Evolutionary conservation across 2,329 filamentous ascomycete genomes (phyloP), one percentile per base, ranked within the genome.

Genomic region (Grosmannia serpens): DNA sequence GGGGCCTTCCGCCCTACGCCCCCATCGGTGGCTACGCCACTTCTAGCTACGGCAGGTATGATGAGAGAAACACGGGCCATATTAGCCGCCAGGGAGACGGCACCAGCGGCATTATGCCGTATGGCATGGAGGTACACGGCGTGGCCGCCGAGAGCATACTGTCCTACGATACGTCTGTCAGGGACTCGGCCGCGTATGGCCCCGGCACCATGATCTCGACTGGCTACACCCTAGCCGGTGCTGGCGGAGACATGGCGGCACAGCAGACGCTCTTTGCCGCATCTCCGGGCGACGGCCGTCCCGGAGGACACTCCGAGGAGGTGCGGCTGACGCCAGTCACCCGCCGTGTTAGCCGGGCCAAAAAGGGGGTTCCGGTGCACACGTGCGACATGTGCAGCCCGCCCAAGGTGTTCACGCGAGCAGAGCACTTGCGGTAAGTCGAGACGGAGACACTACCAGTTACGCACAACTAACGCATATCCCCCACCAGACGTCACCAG

Each of bases 401-500:
- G 11, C 44, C 54, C 27, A 56, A 56, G 29, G 44, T 49, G 20
- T 56, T 56, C 27, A 56, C 54, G 5, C 27, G 54, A 22, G 54
- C 54, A 8, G 54, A 56, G n/a, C 54, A 56, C n/a, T 44, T 56
- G 17, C 54, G 54, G 54, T 56, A 20, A 6, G 53, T 54, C 6
- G 15, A 9, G 22, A 54, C 7, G 29, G 20, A 24, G 27, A 17
- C 20, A 17, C 20, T 29, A 33, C 6, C 8, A 3, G 15, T 51
- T 6, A 15, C 50, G 24, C 26, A 56, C 9, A 24, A 15, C 53
- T 41, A 29, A 35, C 22, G 13, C 9, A 29, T 26, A n/a, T 27
- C 17, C 22, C 11, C 4, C 15, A 10, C 6, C 20, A 56, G 54
- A 3, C 54, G 54, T 6, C 54, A 56, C 29, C 41, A 56, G 15